Base-by-base conservation (phyloP, 768 basidiomycete genomes). In the Tulasnella sp. region DNA sequence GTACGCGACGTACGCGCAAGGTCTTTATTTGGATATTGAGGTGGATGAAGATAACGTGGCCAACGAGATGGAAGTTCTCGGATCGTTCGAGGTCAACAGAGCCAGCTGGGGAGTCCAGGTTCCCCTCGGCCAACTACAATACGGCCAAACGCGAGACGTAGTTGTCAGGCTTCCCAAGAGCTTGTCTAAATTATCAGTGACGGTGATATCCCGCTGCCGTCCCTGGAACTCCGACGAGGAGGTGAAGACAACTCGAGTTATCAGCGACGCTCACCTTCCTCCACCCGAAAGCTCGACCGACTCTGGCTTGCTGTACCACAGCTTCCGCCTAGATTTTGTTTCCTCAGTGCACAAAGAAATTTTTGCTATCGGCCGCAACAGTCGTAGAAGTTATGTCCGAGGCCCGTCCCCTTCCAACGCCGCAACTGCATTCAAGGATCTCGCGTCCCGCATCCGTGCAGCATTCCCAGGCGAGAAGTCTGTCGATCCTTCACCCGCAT, bases 61-160 rank as follows among this genome's bases (percentile, higher is more conserved):
- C 73, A 78, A 71, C 40, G 57, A 23, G n/a, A 72, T 26, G 29
- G 75, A 32, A 29, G 71, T 72, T 40, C 23, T 46, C 5, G 75
- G 75, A 51, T 39, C 39, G 13, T 42, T 77, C 78, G 70, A 51
- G 75, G 70, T 72, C 32, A 74, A 74, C 23, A 79, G 40, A 35
- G 76, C 48, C 42, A 75, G 69, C 39, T 26, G 37, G 23, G 75
- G 40, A 39, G 35, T 73, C 15, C 40, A 44, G 46, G 72, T 78
- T 7, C 42, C 70, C 26, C 32, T 57, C 69, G n/a, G 57, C 79
- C 37, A 69, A 57, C 20, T 80, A 39, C 76, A 55, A 46, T 80
- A 80, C 39, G 79, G 80, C 71, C 80, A 80, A 70, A 77, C 79
- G n/a, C 70, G 77, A 29, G 75, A 80, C 57, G 26, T 80, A 23